Evolutionary conservation across 441 rosid genomes (phyloP).

Genomic region (Gossypium laxum): DNA sequence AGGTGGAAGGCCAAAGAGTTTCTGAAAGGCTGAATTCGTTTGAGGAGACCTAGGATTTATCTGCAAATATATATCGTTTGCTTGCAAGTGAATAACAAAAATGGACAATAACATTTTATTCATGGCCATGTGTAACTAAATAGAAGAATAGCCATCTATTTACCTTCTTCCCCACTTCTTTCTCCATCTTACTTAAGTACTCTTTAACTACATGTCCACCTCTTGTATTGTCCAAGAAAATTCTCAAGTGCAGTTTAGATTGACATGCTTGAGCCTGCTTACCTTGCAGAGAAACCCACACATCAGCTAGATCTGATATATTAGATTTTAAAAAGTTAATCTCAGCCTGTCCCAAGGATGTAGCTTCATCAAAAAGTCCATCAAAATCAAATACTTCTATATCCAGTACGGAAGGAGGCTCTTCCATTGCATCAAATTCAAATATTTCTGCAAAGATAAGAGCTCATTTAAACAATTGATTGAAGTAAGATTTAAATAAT

Average conservation of each 20-base stretch:
- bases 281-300: slow-evolving; percentile 80
- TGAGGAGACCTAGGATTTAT: slow-evolving; percentile 88
- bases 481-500: slow-evolving; percentile 4
- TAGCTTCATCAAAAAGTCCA: slow-evolving; percentile 85
- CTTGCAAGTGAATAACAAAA: slow-evolving; percentile 11
- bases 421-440: slow-evolving; percentile 95
- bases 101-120: neutral
- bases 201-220: slow-evolving; percentile 75
- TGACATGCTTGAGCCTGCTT: slow-evolving; percentile 88
- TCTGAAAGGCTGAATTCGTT: slow-evolving; percentile 91
- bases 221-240: slow-evolving; percentile 81
- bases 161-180: slow-evolving; percentile 97
- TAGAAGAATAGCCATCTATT: slow-evolving; percentile 10
- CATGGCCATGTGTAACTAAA: slow-evolving; percentile 8
- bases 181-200: slow-evolving; percentile 88
- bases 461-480: slow-evolving; percentile 9
- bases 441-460: slow-evolving; percentile 63
- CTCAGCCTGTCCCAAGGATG: slow-evolving; percentile 74
- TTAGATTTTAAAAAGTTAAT: slow-evolving; percentile 77
- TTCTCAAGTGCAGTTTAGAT: slow-evolving; percentile 74
- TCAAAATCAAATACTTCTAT: slow-evolving; percentile 88
- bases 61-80: slow-evolving; percentile 29
- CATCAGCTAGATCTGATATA: slow-evolving; percentile 77
- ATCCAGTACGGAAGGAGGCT: slow-evolving; percentile 85
- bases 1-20: slow-evolving; percentile 86